Base-by-base conservation (phyloP, 495 filamentous ascomycete genomes). In the Neurospora tetrasperma region DNA sequence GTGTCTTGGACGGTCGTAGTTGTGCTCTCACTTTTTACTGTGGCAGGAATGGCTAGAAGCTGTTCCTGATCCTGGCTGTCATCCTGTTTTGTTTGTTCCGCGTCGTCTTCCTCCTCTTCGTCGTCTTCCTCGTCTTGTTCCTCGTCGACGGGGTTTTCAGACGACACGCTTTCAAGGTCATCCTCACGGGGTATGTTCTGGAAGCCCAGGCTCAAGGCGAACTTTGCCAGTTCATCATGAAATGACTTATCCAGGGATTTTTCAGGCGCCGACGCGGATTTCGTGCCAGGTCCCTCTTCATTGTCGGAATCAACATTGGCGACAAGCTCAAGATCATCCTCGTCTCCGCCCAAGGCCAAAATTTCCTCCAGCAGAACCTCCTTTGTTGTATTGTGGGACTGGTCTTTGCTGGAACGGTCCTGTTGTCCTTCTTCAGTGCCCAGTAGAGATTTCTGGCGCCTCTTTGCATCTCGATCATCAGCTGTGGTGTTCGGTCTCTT, bases 261-360 rank as follows among this genome's bases (percentile, higher is more conserved):
- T 40, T 82, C 79, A 14, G 73, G 54, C 14, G 59, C 38, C 10
- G 54, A 35, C 69, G 80, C 79, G n/a, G 79, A 78, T 59, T 74
- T 76, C 27, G 70, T 74, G 23, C 66, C 73, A 11, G 78, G 82
- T 70, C 88, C 87, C 16, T 85, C 83, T 75, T 92, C 90, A 40
- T 86, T 86, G 70, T 88, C 89, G 1, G 90, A 92, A 70, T 88
- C 83, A 16, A 89, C 76, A 74, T 84, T 87, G 18, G 84, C 88
- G 68, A 94, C 82, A 43, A 94, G 82, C 66, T 91, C 87, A 48
- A 90, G 80, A 77, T 94, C 92, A 38, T 92, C 90, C 78, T 93
- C 87, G 39, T 90, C 91, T 31, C 93, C 93, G 23, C 93, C 93
- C 46, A 96, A 85, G 27, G 89, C 90, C 71, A 89, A 78, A 74